These are phyloP conservation scores for Neoboletus brunneissimus DNA, from an alignment of 768 basidiomycete genomes.

Conservation along the genomic window DNA sequence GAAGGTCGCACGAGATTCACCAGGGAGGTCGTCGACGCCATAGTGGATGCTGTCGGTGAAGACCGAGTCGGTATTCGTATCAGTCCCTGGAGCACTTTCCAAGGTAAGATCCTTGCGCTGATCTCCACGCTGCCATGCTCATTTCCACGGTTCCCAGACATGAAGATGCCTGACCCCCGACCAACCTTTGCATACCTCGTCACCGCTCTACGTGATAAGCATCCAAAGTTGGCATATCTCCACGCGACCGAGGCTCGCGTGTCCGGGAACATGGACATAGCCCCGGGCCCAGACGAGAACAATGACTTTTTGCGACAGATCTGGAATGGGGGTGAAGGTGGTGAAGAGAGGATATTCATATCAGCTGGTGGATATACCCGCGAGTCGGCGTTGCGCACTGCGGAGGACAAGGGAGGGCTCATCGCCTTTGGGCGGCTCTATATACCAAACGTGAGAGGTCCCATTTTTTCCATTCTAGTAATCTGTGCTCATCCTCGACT, in stretches of 20 bases:
- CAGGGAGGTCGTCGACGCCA: slow-evolving; percentile 52
- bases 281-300: slow-evolving; percentile 16
- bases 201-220: slow-evolving; percentile 33
- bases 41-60: slow-evolving; percentile 50
- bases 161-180: slow-evolving; percentile 53
- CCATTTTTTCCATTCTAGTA: neutral
- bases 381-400: slow-evolving; percentile 37
- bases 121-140: neutral
- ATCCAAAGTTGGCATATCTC: slow-evolving; percentile 46
- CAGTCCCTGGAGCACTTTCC: slow-evolving; percentile 51
- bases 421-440: slow-evolving; percentile 37
- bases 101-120: slow-evolving; percentile 28
- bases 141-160: slow-evolving; percentile 31
- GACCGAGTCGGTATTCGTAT: slow-evolving; percentile 54
- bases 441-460: slow-evolving; percentile 37
- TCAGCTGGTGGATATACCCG: slow-evolving; percentile 45
- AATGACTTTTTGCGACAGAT: slow-evolving; percentile 47
- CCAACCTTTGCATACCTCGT: slow-evolving; percentile 55
- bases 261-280: neutral
- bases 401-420: slow-evolving; percentile 28
- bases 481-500: neutral
- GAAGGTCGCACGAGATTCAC: slow-evolving; percentile 57
- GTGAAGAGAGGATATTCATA: slow-evolving; percentile 33
- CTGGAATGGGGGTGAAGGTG: slow-evolving; percentile 36
- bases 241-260: slow-evolving; percentile 46